Base-by-base conservation (phyloP, 495 filamentous ascomycete species). In the Tuber brumale region DNA sequence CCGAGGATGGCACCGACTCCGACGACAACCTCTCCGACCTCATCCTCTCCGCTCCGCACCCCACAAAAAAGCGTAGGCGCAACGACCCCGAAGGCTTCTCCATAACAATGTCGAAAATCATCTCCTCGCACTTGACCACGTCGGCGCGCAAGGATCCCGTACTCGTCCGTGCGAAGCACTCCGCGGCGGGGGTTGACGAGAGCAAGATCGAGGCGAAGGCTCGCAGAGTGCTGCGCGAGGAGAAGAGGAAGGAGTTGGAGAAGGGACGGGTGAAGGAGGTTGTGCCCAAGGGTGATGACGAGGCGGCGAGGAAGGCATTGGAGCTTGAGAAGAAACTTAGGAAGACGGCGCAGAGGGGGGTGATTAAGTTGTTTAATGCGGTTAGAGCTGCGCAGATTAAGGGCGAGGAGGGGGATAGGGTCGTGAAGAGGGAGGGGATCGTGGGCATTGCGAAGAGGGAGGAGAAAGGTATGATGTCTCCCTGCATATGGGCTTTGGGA, bases 71-170 rank as follows among this genome's bases (percentile, higher is more conserved):
- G 77, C 75, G 86, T 35, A 87, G 86, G 84, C 92, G 94, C 77
- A 95, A 97, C 83, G 94, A 99, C 85, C 94, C 95, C 19, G 85
- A 87, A 74, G 93, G 92, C 70, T 97, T 99, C 85, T 92, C 94
- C 12, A 94, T 90, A 37, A 95, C 94, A 57, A 95, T 99, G 82
- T 90, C 91, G 79, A 94, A 94, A 82, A 98, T 99, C 85, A 88
- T 99, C 35, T 87, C 88, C 44, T 92, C 92, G 74, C 98, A 98
- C 85, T 87, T 98, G 4, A 90, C 94, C 0, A 90, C 88, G 12
- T 88, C 91, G 21, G 91, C 92, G 76, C 92, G 94, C 31, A 86
- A 89, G 66, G 96, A 99, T 81, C 96, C 95, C 0, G 92, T 98
- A 41, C 88, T 99, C 18, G 92, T 94, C 8, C 91, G 95, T 43